Evolutionary conservation across 768 basidiomycete genomes (phyloP).

Genomic region (Kwoniella dendrophila): DNA sequence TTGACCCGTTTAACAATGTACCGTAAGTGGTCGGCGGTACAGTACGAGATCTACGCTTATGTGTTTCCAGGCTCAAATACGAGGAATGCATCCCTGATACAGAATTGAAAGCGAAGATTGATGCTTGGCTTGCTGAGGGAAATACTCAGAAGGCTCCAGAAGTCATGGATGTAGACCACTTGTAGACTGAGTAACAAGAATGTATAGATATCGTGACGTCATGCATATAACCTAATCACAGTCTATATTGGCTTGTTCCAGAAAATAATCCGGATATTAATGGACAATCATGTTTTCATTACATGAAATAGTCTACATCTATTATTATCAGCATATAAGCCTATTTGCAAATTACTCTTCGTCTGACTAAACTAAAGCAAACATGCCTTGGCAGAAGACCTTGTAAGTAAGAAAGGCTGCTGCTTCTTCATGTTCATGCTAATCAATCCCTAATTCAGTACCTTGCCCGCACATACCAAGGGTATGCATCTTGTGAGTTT

Average conservation of each 20-base stretch:
- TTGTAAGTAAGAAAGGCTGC: constrained; percentile 58
- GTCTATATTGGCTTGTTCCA: too few relatives aligned
- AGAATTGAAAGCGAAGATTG: constrained; percentile 74
- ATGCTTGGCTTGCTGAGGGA: constrained; percentile 68
- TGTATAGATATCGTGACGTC: constrained; percentile 19
- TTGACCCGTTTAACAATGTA: constrained; percentile 92
- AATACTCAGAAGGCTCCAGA: constrained; percentile 36
- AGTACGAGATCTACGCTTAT: not conserved
- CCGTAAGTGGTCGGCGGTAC: constrained; percentile 63
- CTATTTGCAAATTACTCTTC: not conserved
- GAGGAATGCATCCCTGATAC: constrained; percentile 60
- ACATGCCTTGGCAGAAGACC: constrained; percentile 88
- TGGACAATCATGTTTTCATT: too few relatives aligned
- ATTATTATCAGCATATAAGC: not conserved
- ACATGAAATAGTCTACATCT: not conserved
- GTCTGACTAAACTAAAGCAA: not conserved
- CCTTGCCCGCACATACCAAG: constrained; percentile 51
- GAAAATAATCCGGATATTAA: too few relatives aligned
- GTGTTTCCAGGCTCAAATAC: constrained; percentile 38
- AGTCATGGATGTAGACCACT: constrained; percentile 50
- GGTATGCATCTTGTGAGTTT: constrained; percentile 66
- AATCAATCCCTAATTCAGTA: constrained; percentile 25
- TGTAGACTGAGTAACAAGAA: constrained; percentile 14
- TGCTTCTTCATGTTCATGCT: not conserved
- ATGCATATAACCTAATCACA: constrained; percentile 11